These are phyloP conservation scores for Hygrocybe coccinea DNA, from an alignment of 768 basidiomycete genomes.

Conservation along the genomic window DNA sequence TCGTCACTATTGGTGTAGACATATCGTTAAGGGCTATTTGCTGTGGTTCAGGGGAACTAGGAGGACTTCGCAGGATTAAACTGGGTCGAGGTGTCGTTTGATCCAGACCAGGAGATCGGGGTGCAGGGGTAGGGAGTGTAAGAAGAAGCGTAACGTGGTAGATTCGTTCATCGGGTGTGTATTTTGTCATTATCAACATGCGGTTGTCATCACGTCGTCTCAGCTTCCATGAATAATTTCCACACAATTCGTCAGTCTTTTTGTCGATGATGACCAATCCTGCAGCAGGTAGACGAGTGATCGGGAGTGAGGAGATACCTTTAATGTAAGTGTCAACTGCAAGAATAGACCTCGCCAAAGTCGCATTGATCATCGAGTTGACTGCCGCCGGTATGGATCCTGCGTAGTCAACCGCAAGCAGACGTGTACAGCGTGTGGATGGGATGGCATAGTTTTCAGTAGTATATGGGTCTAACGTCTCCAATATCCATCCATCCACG, in stretches of 20 bases:
- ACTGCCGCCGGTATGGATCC: slow-evolving; percentile 81
- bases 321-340: slow-evolving; percentile 73
- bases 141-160: slow-evolving; percentile 53
- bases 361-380: slow-evolving; percentile 79
- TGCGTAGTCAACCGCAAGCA: slow-evolving; percentile 81
- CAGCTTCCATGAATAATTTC: slow-evolving; percentile 54
- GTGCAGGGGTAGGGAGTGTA: slow-evolving; percentile 21
- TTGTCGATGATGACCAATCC: slow-evolving; percentile 56
- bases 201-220: slow-evolving; percentile 55
- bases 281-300: slow-evolving; percentile 62
- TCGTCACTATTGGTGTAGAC: slow-evolving; percentile 27
- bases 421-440: slow-evolving; percentile 80
- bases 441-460: slow-evolving; percentile 93
- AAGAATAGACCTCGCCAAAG: slow-evolving; percentile 66
- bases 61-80: neutral
- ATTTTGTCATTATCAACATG: slow-evolving; percentile 52
- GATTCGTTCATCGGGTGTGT: slow-evolving; percentile 43
- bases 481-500: slow-evolving; percentile 92
- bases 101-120: slow-evolving; percentile 19
- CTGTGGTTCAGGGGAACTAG: slow-evolving; percentile 8
- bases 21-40: slow-evolving; percentile 18
- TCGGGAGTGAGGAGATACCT: slow-evolving; percentile 56
- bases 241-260: slow-evolving; percentile 42
- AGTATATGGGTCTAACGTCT: slow-evolving; percentile 94
- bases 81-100: slow-evolving; percentile 37